These are phyloP conservation scores for Begonia loranthoides DNA, from an alignment of 306 rosid species.

Conservation along the genomic window DNA sequence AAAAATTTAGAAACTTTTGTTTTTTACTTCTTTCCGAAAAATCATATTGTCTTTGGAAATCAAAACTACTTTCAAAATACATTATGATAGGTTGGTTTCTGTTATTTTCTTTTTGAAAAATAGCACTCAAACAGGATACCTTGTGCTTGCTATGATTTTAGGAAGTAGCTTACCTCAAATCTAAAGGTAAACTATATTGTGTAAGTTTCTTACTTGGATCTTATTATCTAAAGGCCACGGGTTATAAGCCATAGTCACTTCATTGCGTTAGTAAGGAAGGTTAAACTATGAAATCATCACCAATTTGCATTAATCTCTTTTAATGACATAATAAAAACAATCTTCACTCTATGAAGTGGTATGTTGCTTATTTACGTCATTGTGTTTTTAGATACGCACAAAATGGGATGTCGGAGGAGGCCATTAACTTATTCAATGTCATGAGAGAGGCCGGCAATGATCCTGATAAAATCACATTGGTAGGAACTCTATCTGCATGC, in stretches of 20 bases:
- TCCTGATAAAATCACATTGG: slow-evolving; percentile 63
- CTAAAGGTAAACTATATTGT: no score
- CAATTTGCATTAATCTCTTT: background rate
- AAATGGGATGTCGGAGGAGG: slow-evolving; percentile 80
- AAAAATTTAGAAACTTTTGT: no score
- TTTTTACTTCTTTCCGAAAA: background rate
- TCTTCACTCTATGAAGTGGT: background rate
- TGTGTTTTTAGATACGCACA: slow-evolving; percentile 55
- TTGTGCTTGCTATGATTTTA: no score
- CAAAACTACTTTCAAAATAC: no score
- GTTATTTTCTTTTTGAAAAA: no score
- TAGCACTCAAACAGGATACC: no score
- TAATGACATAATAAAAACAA: background rate
- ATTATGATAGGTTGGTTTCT: no score
- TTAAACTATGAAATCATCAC: background rate
- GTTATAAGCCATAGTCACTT: no score
- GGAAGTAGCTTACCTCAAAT: no score
- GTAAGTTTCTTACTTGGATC: background rate
- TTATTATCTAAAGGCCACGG: no score
- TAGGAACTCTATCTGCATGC: slow-evolving; percentile 67
- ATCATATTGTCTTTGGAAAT: background rate
- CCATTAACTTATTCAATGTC: slow-evolving; percentile 43
- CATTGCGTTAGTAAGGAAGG: background rate
- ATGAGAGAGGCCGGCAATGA: slow-evolving; percentile 41
- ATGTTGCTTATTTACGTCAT: background rate